Evolutionary conservation across 495 filamentous ascomycete genomes (phyloP), one percentile per base, ranked within the genome.

Genomic region (Pyrenula massariospora): DNA sequence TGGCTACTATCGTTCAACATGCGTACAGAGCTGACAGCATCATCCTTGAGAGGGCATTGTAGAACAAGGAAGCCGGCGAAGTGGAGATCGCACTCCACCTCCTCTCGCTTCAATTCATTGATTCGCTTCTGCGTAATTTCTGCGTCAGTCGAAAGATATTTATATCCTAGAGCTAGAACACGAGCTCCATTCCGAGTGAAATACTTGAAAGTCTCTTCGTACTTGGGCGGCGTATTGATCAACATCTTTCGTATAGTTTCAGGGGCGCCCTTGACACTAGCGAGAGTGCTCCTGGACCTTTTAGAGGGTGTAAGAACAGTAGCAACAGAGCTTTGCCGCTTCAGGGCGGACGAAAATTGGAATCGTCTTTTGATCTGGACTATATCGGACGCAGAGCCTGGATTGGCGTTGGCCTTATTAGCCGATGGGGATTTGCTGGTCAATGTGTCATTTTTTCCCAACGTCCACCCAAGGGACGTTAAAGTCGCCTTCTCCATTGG

Each of bases 1-100:
- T 99, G 93, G 70, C 89, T 95, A 70, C 92, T 96, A 73, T 97
- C 94, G 65, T 96, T 99, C 56, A 99, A 78, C 93, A 99, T 97
- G 50, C 84, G 88, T 24, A 97, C 89, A 20, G 93, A 79, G 63
- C 89, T 85, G 72, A 91, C 89, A 21, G 93, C 93, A 69, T 99
- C 93, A 19, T 96, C 91, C 74, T 99, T 99, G 25, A 99, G 75
- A 20, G 93, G 93, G 65, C 89, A 95, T 64, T 96, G 92, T 24
- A 99, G 76, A 53, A 99, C 89, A 62, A 99, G 74, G 72, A 99
- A 99, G 52, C 93, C 93, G 58, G 92, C 94, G 67, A 97, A 99
- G 22, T 74, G 80, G 54, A 99, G 71, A 21, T 84, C 82, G 54
- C 83, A 81, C 67, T 99, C 93, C 12, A 96, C 84, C n/a, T 92